phyloP scores from a whole-genome alignment of 352 stramenopile species.

The Globisporangium alternatum region DNA sequence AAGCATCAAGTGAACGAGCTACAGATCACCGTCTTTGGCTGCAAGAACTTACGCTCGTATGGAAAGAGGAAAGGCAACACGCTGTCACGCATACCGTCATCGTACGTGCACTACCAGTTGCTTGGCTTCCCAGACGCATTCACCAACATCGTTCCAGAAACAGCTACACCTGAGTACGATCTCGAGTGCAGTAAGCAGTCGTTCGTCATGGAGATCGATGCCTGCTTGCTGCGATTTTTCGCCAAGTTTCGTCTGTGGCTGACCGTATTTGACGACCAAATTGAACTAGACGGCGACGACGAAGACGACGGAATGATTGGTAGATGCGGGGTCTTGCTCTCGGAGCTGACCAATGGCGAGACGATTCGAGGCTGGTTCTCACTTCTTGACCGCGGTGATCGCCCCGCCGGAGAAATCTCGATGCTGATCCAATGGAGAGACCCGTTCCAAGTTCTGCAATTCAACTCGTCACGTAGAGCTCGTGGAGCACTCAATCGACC shows the following conservation, averaged over 20 bases:
- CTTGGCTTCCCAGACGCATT: conserved; percentile 88
- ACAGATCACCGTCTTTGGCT: conserved; percentile 66
- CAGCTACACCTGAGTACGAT: conserved; percentile 73
- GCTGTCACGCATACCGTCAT: conserved; percentile 42
- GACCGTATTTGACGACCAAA: conserved; percentile 85
- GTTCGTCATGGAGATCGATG: conserved; percentile 70
- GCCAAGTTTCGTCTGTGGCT: conserved; percentile 76
- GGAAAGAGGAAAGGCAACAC: conserved; percentile 33
- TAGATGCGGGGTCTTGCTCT: conserved; percentile 62
- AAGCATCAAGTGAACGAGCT: conserved; percentile 49
- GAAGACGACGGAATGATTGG: conserved; percentile 69
- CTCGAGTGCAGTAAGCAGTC: conserved; percentile 54
- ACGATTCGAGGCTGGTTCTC: conserved; percentile 66
- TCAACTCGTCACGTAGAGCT: conserved; percentile 34
- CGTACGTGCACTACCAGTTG: conserved; percentile 91
- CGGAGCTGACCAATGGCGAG: conserved; percentile 68
- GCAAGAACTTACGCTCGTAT: conserved; percentile 47
- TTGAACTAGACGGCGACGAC: conserved; percentile 28
- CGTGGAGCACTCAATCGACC: conserved; percentile 25
- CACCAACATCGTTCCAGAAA: conserved; percentile 76
- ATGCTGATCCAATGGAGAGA: conserved; percentile 78
- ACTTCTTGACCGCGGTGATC: conserved; percentile 55
- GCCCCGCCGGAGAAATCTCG: conserved; percentile 60
- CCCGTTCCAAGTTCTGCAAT: conserved; percentile 63
- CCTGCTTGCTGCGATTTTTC: conserved; percentile 79